Base-by-base conservation (phyloP, 805 yeast species). In the Saccharomycopsis sp. region DNA sequence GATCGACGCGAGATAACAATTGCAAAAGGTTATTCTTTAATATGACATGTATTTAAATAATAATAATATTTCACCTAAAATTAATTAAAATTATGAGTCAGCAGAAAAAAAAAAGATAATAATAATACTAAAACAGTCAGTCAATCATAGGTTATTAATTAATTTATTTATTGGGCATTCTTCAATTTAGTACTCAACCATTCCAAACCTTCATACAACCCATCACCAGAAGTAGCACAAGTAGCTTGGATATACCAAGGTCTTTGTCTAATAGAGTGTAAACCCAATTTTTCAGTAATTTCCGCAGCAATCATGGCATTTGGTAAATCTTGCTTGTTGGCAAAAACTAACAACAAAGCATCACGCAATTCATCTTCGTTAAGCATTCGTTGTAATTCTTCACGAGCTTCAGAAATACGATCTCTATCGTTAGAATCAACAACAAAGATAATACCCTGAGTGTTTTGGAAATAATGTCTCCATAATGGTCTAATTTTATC, bases 241-340 rank as follows among this genome's bases (percentile, higher is more conserved):
- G 97, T 86, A 57, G 98, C 87, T 74, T 90, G 97, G 66, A 93
- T 90, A 74, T 85, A 90, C 98, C 98, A 93, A 62, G 96, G 96
- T 73, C 97, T 86, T 75, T 89, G 96, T 76, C 96, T 85, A 67
- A 93, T 83, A 45, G 96, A 86, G 68, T 89, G 96, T 64, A 90
- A 82, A 54, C 96, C 97, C 62, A 90, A 79, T 71, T 87, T 88
- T 72, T 88, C 96, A 58, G 97, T 88, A 68, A 90, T 85, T 75
- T 90, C 97, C 56, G 96, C 96, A 56, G 97, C 96, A 66, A 85
- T 85, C 97, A 90, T 89, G 59, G 97, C 97, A 64, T 89, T 89
- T 72, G 96, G 96, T 74, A 90, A 79, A 77, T 90, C 97, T 76
- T 90, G 97, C 72, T 90, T 90, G 79, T 90, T 90, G 59, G 97